phyloP scores from a whole-genome alignment of 768 basidiomycete genomes.

The Tephrocybe sp. region DNA sequence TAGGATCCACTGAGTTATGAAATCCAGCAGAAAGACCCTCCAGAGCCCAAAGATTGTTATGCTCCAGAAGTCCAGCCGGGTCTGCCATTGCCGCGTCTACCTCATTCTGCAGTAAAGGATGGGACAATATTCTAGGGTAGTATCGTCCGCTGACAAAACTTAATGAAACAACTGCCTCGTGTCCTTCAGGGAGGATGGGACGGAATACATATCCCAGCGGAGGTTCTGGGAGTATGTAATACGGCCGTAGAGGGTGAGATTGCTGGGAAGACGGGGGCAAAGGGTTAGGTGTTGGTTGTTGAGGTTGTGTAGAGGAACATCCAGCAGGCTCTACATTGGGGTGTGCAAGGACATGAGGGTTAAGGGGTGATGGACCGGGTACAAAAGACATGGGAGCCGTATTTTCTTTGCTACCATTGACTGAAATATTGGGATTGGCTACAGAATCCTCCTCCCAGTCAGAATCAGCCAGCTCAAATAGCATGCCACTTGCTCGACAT shows the following conservation, averaged over 20 bases:
- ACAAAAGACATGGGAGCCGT: slow-evolving; percentile 11
- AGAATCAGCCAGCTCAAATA: slow-evolving; percentile 77
- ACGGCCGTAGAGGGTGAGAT: slow-evolving; percentile 22
- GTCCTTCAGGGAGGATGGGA: slow-evolving; percentile 57
- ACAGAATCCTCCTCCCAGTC: slow-evolving; percentile 55
- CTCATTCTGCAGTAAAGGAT: slow-evolving; percentile 52
- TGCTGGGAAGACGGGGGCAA: slow-evolving; percentile 14
- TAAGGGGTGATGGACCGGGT: slow-evolving; percentile 30
- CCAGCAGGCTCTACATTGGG: slow-evolving; percentile 26
- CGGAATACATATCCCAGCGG: slow-evolving; percentile 73
- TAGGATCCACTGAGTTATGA: slow-evolving; percentile 71
- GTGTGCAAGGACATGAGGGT: slow-evolving; percentile 24
- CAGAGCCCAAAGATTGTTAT: slow-evolving; percentile 64
- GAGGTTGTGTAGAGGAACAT: slow-evolving; percentile 4
- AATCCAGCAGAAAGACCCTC: slow-evolving; percentile 71
- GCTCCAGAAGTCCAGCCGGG: slow-evolving; percentile 35
- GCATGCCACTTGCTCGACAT: slow-evolving; percentile 67
- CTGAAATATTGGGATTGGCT: background rate
- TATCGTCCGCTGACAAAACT: slow-evolving; percentile 78
- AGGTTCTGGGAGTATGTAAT: slow-evolving; percentile 53
- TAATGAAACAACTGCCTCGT: slow-evolving; percentile 68
- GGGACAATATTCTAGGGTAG: slow-evolving; percentile 69
- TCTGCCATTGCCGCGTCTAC: slow-evolving; percentile 39
- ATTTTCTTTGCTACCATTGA: background rate
- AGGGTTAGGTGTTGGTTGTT: slow-evolving; percentile 4